phyloP scores from a whole-genome alignment of 2,329 filamentous ascomycete genomes.

The Alternaria gaisen region DNA sequence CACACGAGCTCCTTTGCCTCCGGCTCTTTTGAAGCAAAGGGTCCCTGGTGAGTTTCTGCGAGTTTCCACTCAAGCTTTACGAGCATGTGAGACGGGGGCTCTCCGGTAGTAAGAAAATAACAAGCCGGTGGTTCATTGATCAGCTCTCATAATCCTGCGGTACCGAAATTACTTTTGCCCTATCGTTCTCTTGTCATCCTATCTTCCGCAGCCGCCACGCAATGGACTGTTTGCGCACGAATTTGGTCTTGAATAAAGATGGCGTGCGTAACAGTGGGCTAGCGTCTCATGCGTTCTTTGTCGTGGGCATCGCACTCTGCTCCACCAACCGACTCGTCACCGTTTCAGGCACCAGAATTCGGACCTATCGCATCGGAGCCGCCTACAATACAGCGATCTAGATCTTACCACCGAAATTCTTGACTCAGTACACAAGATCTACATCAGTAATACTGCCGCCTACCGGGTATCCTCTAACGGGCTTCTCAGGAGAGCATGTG shows the following conservation, averaged over 20 bases:
- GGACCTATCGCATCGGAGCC: slow-evolving; percentile 34
- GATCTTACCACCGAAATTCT: slow-evolving; percentile 2
- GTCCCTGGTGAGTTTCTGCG: slow-evolving; percentile 22
- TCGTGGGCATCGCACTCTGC: slow-evolving; percentile 18
- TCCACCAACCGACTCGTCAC: slow-evolving; percentile 25
- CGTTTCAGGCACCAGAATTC: slow-evolving; percentile 44
- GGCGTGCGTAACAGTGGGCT: slow-evolving; percentile 25
- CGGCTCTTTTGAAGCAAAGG: slow-evolving; percentile 25
- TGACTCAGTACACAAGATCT: background rate
- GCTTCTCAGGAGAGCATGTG: background rate
- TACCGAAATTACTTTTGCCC: slow-evolving; percentile 20
- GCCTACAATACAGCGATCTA: slow-evolving; percentile 25
- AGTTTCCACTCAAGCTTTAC: background rate
- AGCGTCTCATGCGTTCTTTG: slow-evolving; percentile 29
- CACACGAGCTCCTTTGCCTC: slow-evolving; percentile 22
- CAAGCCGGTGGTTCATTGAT: slow-evolving; percentile 7
- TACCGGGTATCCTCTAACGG: background rate
- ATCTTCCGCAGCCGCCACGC: slow-evolving; percentile 12
- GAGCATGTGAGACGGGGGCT: slow-evolving; percentile 6
- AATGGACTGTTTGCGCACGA: slow-evolving; percentile 9
- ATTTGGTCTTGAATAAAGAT: slow-evolving; percentile 15
- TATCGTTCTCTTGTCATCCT: slow-evolving; percentile 7
- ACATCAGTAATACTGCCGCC: slow-evolving; percentile 7
- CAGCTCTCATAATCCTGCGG: slow-evolving; percentile 6
- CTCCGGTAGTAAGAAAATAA: slow-evolving; percentile 18